Evolutionary conservation across 352 stramenopile species (phyloP).

Genomic region (Globisporangium paddicum): DNA sequence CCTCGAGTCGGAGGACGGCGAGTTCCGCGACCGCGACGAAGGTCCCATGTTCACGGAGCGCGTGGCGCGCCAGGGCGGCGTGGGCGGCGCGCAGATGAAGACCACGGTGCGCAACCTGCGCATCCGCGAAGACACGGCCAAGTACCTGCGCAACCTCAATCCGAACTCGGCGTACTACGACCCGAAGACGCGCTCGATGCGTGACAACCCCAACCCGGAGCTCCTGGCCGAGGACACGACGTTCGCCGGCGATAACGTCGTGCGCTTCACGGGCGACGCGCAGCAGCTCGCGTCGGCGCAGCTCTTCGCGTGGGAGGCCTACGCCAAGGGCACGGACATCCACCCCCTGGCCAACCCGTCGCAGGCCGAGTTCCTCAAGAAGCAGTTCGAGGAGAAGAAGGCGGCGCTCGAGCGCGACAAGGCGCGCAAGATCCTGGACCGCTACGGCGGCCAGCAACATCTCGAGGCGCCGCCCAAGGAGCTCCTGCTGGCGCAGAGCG

Average conservation of each 20-base stretch:
- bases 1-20: slow-evolving; percentile 85
- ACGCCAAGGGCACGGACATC: slow-evolving; percentile 89
- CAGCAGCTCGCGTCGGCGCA: slow-evolving; percentile 93
- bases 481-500: slow-evolving; percentile 82
- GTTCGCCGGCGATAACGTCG: slow-evolving; percentile 96
- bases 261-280: slow-evolving; percentile 90
- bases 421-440: slow-evolving; percentile 86
- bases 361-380: slow-evolving; percentile 94
- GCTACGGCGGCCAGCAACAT: slow-evolving; percentile 95
- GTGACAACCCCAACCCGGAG: slow-evolving; percentile 97
- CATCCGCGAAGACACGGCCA: slow-evolving; percentile 99
- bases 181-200: slow-evolving; percentile 98
- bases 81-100: slow-evolving; percentile 98
- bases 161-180: slow-evolving; percentile 98
- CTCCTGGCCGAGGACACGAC: slow-evolving; percentile 90
- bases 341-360: slow-evolving; percentile 96
- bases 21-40: slow-evolving; percentile 92
- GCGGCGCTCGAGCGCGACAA: slow-evolving; percentile 65
- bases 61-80: slow-evolving; percentile 92
- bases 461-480: slow-evolving; percentile 80
- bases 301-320: slow-evolving; percentile 95
- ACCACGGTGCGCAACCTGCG: slow-evolving; percentile 96
- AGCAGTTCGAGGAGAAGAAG: slow-evolving; percentile 88
- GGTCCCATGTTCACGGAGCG: slow-evolving; percentile 92
- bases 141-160: slow-evolving; percentile 99